Conservation (phyloP, 306 rosid species). For the Parietaria judaica region DNA sequence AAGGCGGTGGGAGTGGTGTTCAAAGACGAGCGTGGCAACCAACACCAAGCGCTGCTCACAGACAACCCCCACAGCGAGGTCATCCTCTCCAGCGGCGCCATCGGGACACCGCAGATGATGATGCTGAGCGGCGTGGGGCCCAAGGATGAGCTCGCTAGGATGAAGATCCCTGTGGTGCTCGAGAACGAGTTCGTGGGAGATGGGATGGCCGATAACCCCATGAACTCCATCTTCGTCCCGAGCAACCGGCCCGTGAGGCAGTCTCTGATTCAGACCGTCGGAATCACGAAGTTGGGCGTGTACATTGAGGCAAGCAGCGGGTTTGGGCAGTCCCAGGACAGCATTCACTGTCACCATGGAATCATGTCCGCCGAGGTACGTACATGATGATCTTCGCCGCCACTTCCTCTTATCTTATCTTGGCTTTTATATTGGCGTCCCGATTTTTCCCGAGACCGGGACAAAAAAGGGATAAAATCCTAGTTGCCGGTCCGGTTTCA, state of each 20-base stretch:
- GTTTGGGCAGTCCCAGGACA: slow-evolving; percentile 60
- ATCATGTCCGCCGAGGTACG: slow-evolving; percentile 89
- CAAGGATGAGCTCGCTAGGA: slow-evolving; percentile 45
- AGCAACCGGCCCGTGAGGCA: slow-evolving; percentile 37
- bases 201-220: slow-evolving; percentile 93
- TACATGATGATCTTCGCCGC: background rate
- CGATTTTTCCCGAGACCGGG: too few species aligned
- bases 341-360: slow-evolving; percentile 93
- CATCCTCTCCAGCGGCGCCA: slow-evolving; percentile 72
- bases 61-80: slow-evolving; percentile 50
- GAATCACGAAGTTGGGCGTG: slow-evolving; percentile 76
- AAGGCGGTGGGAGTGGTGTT: slow-evolving; percentile 75
- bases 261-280: slow-evolving; percentile 78
- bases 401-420: too few species aligned
- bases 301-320: slow-evolving; percentile 92
- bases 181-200: slow-evolving; percentile 65
- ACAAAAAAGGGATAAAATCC: too few species aligned
- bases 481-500: too few species aligned
- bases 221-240: slow-evolving; percentile 82
- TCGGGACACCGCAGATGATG: slow-evolving; percentile 82
- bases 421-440: too few species aligned
- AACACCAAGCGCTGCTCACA: slow-evolving; percentile 48
- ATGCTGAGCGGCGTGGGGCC: slow-evolving; percentile 91
- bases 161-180: slow-evolving; percentile 57
- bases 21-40: slow-evolving; percentile 75